These are phyloP conservation scores for Fraxinus greggii DNA, from an alignment of 305 asterid genomes.

Conservation along the genomic window DNA sequence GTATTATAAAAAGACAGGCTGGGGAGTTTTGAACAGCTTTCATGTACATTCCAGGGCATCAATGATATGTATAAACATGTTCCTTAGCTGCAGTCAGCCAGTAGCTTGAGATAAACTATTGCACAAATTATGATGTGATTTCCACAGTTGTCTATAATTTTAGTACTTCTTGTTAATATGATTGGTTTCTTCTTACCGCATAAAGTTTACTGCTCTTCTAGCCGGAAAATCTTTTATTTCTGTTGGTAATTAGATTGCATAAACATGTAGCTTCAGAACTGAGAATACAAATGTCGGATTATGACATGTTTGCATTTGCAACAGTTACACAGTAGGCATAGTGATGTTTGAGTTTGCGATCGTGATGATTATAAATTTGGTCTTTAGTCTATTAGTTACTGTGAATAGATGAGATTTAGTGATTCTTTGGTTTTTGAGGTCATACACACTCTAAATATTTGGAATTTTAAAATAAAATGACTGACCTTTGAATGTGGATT, in stretches of 20 bases:
- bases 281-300: neutral
- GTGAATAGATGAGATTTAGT: constrained; percentile 10
- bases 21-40: neutral
- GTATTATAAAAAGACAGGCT: neutral
- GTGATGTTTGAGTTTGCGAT: neutral
- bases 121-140: neutral
- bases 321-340: neutral
- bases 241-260: neutral
- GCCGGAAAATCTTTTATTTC: neutral
- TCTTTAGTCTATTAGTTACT: constrained; percentile 16
- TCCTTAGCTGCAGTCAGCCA: neutral
- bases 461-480: neutral
- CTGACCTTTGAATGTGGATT: neutral
- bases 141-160: neutral
- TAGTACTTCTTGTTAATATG: neutral
- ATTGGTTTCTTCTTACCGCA: neutral
- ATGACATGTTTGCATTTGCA: neutral
- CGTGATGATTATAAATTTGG: neutral
- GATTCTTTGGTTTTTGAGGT: constrained; percentile 13
- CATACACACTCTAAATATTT: neutral
- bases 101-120: neutral
- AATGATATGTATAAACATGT: neutral
- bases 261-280: neutral
- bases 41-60: neutral
- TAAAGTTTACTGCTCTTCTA: neutral